Conservation (phyloP, 78 protist genomes). For the Dictyostelium brefeldianum region DNA sequence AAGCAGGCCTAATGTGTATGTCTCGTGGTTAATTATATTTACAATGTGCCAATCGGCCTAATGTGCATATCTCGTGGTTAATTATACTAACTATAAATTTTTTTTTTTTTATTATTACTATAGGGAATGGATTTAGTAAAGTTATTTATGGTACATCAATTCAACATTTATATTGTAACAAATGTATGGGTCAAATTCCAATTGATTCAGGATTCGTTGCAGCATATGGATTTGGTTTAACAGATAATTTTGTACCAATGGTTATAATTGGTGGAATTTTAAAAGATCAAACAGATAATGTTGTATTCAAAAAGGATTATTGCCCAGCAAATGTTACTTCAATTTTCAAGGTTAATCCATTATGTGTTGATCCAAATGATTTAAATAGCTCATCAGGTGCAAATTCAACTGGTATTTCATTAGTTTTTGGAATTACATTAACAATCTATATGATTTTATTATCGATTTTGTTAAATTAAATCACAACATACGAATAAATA, state of each 20-base stretch:
- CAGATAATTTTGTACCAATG: neutral
- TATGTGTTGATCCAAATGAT: neutral
- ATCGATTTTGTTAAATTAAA: no score
- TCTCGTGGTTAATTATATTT: no score
- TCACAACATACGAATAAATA: no score
- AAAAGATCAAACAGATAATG: constrained; percentile 16
- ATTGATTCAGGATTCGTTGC: constrained; percentile 25
- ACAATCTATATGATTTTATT: no score
- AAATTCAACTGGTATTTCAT: neutral
- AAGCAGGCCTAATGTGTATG: neutral
- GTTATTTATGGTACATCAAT: constrained; percentile 45
- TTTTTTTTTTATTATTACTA: no score
- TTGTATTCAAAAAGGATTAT: constrained; percentile 19
- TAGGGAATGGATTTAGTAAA: constrained; percentile 20
- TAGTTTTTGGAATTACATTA: no score
- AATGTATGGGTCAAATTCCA: constrained; percentile 45
- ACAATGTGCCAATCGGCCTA: no score
- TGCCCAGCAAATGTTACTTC: neutral
- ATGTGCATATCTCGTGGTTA: no score
- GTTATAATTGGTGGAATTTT: constrained; percentile 35
- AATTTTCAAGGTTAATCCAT: neutral
- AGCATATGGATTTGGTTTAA: constrained; percentile 44
- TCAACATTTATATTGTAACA: constrained; percentile 47
- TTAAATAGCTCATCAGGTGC: neutral
- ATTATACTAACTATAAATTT: no score